Conservation (phyloP, 2,329 filamentous ascomycete genomes). For the Colletotrichum acutatum region DNA sequence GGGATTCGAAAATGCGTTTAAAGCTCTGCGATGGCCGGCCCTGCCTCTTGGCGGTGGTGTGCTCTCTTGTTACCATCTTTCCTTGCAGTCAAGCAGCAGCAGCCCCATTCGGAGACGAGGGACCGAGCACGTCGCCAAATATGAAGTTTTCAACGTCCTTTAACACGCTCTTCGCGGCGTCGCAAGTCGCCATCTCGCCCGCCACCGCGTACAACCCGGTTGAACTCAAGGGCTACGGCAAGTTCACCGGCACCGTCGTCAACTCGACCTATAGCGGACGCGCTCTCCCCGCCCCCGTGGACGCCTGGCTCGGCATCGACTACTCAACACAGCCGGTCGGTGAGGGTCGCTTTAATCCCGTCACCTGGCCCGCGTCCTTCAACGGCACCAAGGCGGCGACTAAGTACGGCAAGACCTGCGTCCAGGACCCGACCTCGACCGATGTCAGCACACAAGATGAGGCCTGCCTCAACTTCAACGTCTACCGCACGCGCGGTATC, state of each 20-base stretch:
- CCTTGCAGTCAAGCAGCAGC: slow-evolving; percentile 6
- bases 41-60: not conserved
- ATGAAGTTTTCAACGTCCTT: slow-evolving; percentile 26
- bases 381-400: slow-evolving; percentile 51
- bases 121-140: not conserved
- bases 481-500: slow-evolving; percentile 48
- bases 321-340: slow-evolving; percentile 55
- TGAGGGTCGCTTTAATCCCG: slow-evolving; percentile 51
- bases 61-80: slow-evolving; percentile 14
- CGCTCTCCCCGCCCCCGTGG: slow-evolving; percentile 47
- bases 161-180: slow-evolving; percentile 23
- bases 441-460: slow-evolving; percentile 38
- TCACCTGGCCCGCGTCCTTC: slow-evolving; percentile 53
- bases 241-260: slow-evolving; percentile 50
- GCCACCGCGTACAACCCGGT: slow-evolving; percentile 34
- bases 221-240: slow-evolving; percentile 51
- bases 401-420: slow-evolving; percentile 53
- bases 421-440: slow-evolving; percentile 47
- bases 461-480: slow-evolving; percentile 53
- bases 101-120: slow-evolving; percentile 2
- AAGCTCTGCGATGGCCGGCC: slow-evolving; percentile 1
- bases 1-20: slow-evolving; percentile 9
- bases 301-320: slow-evolving; percentile 61
- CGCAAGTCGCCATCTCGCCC: slow-evolving; percentile 17
- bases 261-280: slow-evolving; percentile 47